Percentiles rank a stretch among this genome's conserved stretches.
phyloP scores from a whole-genome alignment of 1,284 basidiomycete species.

The Ustilago sp. region DNA sequence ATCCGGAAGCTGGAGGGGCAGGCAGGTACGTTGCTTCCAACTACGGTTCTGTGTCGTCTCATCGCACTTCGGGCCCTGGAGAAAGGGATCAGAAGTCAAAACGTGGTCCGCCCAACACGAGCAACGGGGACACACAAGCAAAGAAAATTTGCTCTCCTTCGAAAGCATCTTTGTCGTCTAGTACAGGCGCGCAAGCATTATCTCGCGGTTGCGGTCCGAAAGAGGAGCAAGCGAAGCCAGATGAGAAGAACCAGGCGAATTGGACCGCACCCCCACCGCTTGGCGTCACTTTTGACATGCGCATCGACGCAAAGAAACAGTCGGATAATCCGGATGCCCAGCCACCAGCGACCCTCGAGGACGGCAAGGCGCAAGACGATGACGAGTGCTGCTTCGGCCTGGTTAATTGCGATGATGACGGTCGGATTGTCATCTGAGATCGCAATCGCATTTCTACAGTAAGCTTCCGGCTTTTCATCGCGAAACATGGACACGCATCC shows the following conservation, averaged over 20 bases:
- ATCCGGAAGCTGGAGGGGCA: background rate
- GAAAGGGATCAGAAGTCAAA: background rate
- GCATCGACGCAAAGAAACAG: background rate
- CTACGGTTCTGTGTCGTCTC: background rate
- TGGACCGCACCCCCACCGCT: background rate
- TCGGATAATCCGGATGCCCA: too few species aligned
- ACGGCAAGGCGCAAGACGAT: background rate
- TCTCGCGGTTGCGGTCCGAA: background rate
- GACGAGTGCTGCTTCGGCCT: constrained; percentile 51
- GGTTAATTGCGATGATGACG: constrained; percentile 40
- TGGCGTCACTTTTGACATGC: constrained; percentile 27
- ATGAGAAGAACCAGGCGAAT: constrained; percentile 5
- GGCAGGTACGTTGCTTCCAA: background rate
- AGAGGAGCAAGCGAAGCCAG: background rate
- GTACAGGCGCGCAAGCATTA: background rate
- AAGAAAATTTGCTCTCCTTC: background rate
- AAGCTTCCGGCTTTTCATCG: too few species aligned
- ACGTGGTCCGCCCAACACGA: background rate
- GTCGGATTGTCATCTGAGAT: constrained; percentile 36
- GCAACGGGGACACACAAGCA: background rate
- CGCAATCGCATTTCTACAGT: background rate
- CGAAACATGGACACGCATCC: too few species aligned
- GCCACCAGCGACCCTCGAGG: too few species aligned
- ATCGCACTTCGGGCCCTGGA: background rate
- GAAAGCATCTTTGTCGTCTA: background rate